phyloP scores from a whole-genome alignment of 2,329 filamentous ascomycete genomes.

The Colletotrichum sp. region DNA sequence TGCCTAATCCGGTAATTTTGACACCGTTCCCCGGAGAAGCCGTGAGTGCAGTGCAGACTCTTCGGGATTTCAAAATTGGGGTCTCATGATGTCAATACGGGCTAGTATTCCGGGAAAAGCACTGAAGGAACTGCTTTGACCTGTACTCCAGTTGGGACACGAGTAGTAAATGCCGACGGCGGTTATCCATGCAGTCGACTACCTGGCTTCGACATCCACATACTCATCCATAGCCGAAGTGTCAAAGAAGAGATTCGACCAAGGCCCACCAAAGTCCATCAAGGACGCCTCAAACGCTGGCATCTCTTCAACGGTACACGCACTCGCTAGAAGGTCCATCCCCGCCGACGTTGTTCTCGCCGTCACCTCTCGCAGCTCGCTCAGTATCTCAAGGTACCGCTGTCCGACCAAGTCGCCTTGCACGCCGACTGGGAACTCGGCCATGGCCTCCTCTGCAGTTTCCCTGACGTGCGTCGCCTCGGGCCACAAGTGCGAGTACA shows the following conservation, averaged over 20 bases:
- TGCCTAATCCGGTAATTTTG: neutral
- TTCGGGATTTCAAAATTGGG: neutral
- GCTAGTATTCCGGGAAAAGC: neutral
- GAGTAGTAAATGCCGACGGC: neutral
- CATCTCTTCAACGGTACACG: neutral
- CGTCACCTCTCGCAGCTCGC: neutral
- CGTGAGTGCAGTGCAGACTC: neutral
- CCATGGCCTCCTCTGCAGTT: neutral
- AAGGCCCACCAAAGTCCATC: neutral
- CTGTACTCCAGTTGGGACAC: neutral
- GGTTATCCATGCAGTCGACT: neutral
- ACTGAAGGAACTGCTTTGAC: accelerated
- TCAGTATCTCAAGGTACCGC: neutral
- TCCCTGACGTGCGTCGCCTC: neutral
- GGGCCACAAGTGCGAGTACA: neutral
- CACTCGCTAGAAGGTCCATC: neutral
- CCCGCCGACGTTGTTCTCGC: neutral
- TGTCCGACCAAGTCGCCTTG: neutral
- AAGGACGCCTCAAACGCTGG: neutral
- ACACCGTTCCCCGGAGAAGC: neutral
- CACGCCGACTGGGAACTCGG: neutral
- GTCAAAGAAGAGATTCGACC: neutral
- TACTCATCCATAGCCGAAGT: neutral
- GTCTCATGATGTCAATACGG: neutral
- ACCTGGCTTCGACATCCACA: neutral